Conservation (phyloP, 192 early-diverging fungal species). For the Backusella parvicylindrica region DNA sequence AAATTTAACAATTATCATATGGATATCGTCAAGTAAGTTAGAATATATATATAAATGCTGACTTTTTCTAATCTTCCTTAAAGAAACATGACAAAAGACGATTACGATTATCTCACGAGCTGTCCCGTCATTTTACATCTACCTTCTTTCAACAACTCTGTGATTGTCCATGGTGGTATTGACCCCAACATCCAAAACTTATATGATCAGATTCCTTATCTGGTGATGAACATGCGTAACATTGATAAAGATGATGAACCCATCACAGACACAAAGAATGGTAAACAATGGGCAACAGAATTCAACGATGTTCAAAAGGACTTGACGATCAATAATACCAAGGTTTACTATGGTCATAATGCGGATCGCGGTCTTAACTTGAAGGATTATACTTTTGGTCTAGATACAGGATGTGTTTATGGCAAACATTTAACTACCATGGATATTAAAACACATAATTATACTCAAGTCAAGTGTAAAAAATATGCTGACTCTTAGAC, state of each 20-base stretch:
- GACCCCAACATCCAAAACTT: slow-evolving; percentile 43
- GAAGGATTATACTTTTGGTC: slow-evolving; percentile 50
- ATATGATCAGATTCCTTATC: slow-evolving; percentile 49
- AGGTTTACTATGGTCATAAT: slow-evolving; percentile 69
- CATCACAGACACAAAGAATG: slow-evolving; percentile 24
- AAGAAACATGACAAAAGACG: slow-evolving; percentile 33
- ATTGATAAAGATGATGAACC: slow-evolving; percentile 39
- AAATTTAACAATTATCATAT: slow-evolving; percentile 27
- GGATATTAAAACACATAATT: slow-evolving; percentile 16
- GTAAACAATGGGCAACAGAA: slow-evolving; percentile 33
- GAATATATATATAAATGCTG: neutral
- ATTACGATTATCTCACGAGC: slow-evolving; percentile 47
- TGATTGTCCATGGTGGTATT: slow-evolving; percentile 68
- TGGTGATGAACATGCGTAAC: slow-evolving; percentile 61
- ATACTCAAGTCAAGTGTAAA: slow-evolving; percentile 23
- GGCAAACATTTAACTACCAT: slow-evolving; percentile 60
- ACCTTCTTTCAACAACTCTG: slow-evolving; percentile 33
- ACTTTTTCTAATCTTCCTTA: neutral
- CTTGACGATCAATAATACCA: slow-evolving; percentile 24
- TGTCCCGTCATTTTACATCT: slow-evolving; percentile 55
- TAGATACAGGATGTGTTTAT: slow-evolving; percentile 71
- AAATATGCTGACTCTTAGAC: slow-evolving; percentile 20
- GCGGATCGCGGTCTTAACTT: slow-evolving; percentile 57
- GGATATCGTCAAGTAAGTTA: slow-evolving; percentile 29
- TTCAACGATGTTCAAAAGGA: slow-evolving; percentile 34